phyloP scores from a whole-genome alignment of 345 rosid genomes.

The Eucalyptus brandiana region DNA sequence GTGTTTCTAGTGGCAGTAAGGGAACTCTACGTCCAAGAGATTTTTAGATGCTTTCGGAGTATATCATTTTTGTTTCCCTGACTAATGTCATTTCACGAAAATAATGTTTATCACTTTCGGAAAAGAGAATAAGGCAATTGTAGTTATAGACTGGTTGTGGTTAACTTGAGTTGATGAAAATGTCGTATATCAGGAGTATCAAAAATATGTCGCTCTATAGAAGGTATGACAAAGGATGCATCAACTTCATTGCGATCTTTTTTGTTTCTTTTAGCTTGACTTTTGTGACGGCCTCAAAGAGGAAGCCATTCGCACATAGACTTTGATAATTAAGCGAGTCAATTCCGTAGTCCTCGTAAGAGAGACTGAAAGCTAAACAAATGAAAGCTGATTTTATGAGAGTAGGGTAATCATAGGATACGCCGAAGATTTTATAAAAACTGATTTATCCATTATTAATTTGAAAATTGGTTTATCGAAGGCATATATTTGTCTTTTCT shows the following conservation, averaged over 20 bases:
- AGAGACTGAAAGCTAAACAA: not conserved
- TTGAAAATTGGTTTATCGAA: not conserved
- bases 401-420: not conserved
- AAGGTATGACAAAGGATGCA: not conserved
- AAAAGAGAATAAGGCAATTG: not conserved
- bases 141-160: not conserved
- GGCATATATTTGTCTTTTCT: not conserved
- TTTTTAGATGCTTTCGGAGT: not conserved
- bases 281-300: not conserved
- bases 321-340: not conserved
- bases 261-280: not conserved
- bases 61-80: not conserved
- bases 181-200: not conserved
- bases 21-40: not conserved
- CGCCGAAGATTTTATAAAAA: not conserved
- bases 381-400: not conserved
- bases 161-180: not conserved
- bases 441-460: not conserved
- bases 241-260: not conserved
- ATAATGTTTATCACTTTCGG: not conserved
- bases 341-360: not conserved
- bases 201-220: not conserved
- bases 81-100: not conserved
- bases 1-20: constrained; percentile 29
- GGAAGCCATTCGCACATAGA: not conserved